These are phyloP conservation scores for Actinomortierella ambigua DNA, from an alignment of 371 early-diverging fungal species.

Conservation along the genomic window DNA sequence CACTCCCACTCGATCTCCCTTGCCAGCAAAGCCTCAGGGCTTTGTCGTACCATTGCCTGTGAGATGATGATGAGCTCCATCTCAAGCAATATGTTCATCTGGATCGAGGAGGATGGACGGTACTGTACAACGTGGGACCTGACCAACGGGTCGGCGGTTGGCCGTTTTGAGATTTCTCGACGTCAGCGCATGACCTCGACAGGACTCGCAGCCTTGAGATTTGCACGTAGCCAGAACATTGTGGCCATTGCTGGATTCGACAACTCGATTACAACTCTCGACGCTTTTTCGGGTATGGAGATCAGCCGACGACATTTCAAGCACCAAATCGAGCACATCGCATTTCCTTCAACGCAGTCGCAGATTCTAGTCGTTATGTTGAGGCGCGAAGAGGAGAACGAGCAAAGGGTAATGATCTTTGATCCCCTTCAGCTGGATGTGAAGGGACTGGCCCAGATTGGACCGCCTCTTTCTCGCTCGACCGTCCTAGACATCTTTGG, in stretches of 20 bases:
- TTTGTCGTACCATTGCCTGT: conserved; percentile 36
- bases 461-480: too few species aligned
- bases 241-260: conserved; percentile 41
- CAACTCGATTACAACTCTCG: conserved; percentile 37
- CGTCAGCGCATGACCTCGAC: too few species aligned
- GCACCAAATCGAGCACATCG: conserved; percentile 33
- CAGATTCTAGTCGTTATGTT: too few species aligned
- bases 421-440: conserved; percentile 30
- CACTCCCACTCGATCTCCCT: conserved; percentile 25
- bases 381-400: too few species aligned
- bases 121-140: conserved; percentile 45
- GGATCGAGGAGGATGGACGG: conserved; percentile 42
- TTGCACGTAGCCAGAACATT: too few species aligned
- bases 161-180: too few species aligned
- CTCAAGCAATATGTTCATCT: conserved; percentile 40
- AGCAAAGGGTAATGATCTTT: conserved; percentile 13
- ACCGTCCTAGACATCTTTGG: too few species aligned
- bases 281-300: conserved; percentile 38
- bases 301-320: too few species aligned
- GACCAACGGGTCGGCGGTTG: conserved; percentile 21
- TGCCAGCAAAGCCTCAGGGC: conserved; percentile 28
- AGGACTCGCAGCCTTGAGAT: too few species aligned
- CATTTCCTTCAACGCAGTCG: conserved; percentile 11
- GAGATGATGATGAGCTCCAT: conserved; percentile 47
- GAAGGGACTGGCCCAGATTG: too few species aligned